Conservation (phyloP, 768 basidiomycete species). For the Scleroderma bovista region DNA sequence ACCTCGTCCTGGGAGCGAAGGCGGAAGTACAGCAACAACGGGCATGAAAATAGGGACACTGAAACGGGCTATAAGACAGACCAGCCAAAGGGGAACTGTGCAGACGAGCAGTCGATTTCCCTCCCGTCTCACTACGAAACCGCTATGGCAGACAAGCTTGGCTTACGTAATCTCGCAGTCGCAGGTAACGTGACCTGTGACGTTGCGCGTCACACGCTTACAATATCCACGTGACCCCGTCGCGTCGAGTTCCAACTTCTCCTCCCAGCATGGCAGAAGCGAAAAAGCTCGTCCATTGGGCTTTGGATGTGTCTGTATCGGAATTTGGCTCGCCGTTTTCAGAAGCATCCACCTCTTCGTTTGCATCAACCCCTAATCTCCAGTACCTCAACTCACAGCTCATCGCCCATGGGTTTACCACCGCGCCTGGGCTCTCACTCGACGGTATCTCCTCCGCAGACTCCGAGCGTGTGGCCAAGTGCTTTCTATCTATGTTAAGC, state of each 20-base stretch:
- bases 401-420: slow-evolving; percentile 71
- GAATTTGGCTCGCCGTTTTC: slow-evolving; percentile 38
- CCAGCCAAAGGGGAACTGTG: slow-evolving; percentile 10
- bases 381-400: slow-evolving; percentile 82
- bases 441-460: slow-evolving; percentile 56
- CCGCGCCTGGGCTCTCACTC: slow-evolving; percentile 59
- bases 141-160: background rate
- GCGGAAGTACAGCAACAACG: slow-evolving; percentile 36
- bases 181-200: slow-evolving; percentile 7
- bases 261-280: slow-evolving; percentile 30
- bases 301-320: slow-evolving; percentile 38
- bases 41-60: slow-evolving; percentile 32
- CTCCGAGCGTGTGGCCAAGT: slow-evolving; percentile 59
- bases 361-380: slow-evolving; percentile 52
- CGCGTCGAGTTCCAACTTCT: slow-evolving; percentile 16
- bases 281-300: slow-evolving; percentile 50
- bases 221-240: slow-evolving; percentile 19
- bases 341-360: slow-evolving; percentile 41
- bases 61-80: slow-evolving; percentile 1
- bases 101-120: background rate
- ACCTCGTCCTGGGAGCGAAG: slow-evolving; percentile 28
- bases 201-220: slow-evolving; percentile 7
- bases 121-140: background rate
- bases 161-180: slow-evolving; percentile 26
- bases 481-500: slow-evolving; percentile 68